phyloP scores from a whole-genome alignment of 306 rosid species.

The Amphicarpaea edgeworthii region DNA sequence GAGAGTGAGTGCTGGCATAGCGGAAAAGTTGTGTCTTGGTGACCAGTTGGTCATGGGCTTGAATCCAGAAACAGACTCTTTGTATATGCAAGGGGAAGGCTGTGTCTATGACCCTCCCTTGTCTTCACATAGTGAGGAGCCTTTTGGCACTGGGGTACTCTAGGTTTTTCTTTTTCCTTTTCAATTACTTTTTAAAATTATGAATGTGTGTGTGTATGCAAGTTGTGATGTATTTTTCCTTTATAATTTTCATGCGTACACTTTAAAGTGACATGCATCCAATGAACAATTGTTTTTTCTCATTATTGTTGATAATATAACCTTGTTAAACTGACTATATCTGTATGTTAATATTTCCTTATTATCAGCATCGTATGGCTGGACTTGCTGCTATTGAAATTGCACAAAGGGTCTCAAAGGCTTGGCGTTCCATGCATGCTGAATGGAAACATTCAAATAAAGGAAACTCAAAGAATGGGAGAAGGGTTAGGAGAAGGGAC shows the following conservation, averaged over 20 bases:
- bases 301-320: constrained; percentile 17
- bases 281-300: constrained; percentile 20
- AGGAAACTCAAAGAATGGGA: constrained; percentile 73
- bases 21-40: too few relatives aligned
- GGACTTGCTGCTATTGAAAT: constrained; percentile 96
- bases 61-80: too few relatives aligned
- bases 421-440: constrained; percentile 81
- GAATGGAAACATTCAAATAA: constrained; percentile 84
- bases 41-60: too few relatives aligned
- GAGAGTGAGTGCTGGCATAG: background rate
- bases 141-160: background rate
- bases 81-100: too few relatives aligned
- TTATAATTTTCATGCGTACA: constrained; percentile 9
- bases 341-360: constrained; percentile 41
- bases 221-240: constrained; percentile 10
- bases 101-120: too few relatives aligned
- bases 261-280: constrained; percentile 2
- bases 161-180: background rate
- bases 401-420: constrained; percentile 95
- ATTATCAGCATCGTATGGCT: constrained; percentile 97
- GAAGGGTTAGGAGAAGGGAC: constrained; percentile 86
- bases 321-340: constrained; percentile 2
- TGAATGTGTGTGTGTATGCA: background rate
- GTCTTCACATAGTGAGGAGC: too few relatives aligned
- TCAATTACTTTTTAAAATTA: constrained; percentile 8